Evolutionary conservation across 148 eudicot genomes (phyloP).

Genomic region (Hydrangea macrophylla): DNA sequence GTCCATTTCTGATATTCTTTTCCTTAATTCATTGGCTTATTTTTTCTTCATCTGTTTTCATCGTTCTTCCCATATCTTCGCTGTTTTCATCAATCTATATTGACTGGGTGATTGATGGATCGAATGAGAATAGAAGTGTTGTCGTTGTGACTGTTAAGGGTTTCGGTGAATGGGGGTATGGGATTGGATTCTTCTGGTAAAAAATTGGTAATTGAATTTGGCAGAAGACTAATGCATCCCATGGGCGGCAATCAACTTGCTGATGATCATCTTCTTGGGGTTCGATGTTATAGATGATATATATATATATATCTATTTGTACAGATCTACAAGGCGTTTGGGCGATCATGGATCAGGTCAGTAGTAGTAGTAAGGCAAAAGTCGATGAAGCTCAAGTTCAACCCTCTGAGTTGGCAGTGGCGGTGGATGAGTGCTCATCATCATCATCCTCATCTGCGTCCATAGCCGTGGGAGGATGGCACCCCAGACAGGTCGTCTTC

Average conservation of each 20-base stretch:
- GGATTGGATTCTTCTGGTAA: conserved; percentile 66
- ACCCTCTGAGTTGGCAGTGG: conserved; percentile 12
- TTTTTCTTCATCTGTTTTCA: too few species aligned
- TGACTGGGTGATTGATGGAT: conserved; percentile 12
- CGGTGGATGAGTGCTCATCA: conserved; percentile 18
- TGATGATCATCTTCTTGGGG: not conserved
- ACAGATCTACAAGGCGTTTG: not conserved
- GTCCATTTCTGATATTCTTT: too few species aligned
- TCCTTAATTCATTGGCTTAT: too few species aligned
- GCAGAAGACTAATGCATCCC: conserved; percentile 20
- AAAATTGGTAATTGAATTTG: conserved; percentile 27
- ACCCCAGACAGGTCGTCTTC: conserved; percentile 50
- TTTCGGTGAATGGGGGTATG: conserved; percentile 46
- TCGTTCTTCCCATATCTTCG: too few species aligned
- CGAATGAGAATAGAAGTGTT: not conserved
- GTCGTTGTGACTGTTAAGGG: conserved; percentile 16
- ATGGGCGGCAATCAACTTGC: conserved; percentile 7
- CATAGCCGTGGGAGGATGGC: conserved; percentile 30
- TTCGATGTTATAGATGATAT: not conserved
- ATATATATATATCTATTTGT: not conserved
- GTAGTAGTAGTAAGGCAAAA: conserved; percentile 21
- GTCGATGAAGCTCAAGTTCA: too few species aligned
- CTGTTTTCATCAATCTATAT: too few species aligned
- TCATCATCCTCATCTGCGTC: conserved; percentile 21
- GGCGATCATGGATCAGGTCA: conserved; percentile 37